A percentile compares a stretch with the other conserved stretches of the same genome.
Evolutionary conservation across 305 asterid genomes (phyloP).

Genomic region (Withania somnifera): DNA sequence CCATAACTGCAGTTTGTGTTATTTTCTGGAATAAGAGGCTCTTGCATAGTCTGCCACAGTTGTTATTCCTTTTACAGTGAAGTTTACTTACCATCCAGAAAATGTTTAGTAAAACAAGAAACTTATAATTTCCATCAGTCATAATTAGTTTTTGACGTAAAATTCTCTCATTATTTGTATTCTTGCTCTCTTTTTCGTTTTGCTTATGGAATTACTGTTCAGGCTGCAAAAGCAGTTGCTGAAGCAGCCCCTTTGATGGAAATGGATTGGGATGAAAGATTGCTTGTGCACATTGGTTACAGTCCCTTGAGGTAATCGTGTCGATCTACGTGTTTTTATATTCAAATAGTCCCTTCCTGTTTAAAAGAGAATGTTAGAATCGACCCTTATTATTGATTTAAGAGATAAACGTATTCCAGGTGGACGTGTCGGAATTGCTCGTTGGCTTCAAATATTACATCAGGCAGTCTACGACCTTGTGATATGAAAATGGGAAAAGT

Average conservation of each 20-base stretch:
- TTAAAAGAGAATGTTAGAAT: neutral
- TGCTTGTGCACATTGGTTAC: constrained; percentile 76
- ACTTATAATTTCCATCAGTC: too few relatives aligned
- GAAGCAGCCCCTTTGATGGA: constrained; percentile 49
- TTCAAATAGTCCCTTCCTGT: neutral
- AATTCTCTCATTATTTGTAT: neutral
- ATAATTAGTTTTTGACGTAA: too few relatives aligned
- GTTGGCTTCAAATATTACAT: constrained; percentile 52
- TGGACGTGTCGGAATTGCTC: constrained; percentile 91
- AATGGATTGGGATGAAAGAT: constrained; percentile 50
- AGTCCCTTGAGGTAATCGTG: constrained; percentile 80
- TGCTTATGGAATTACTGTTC: constrained; percentile 14
- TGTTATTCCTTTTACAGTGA: too few relatives aligned
- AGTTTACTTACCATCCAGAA: too few relatives aligned
- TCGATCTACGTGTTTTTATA: neutral
- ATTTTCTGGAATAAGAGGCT: too few relatives aligned
- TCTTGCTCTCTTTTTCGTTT: neutral
- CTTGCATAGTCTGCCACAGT: too few relatives aligned
- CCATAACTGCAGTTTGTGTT: too few relatives aligned
- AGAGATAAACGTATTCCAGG: constrained; percentile 24
- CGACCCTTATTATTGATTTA: neutral
- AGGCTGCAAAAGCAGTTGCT: constrained; percentile 79
- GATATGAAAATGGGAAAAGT: constrained; percentile 92
- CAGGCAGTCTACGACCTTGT: constrained; percentile 72
- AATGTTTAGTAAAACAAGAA: too few relatives aligned